Conservation (phyloP, 164 flowering plant genomes). For the Malania oleifera region DNA sequence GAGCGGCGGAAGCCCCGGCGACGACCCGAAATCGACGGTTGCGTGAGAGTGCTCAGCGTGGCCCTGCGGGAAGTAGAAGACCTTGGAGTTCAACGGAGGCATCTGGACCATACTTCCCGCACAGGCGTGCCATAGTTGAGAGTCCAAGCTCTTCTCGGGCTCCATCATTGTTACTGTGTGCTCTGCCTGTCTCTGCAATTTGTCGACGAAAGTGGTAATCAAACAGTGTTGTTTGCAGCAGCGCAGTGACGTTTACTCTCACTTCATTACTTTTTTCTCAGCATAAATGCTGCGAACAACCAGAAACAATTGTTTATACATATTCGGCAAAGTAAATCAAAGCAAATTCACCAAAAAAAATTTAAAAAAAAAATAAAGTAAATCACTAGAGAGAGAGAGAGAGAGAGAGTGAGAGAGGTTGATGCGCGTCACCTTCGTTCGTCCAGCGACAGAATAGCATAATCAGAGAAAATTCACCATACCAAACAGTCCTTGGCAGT, state of each 20-base stretch:
- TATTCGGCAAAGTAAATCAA: no score
- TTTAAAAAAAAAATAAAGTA: neutral
- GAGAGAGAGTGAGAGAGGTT: neutral
- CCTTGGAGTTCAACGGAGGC: constrained; percentile 63
- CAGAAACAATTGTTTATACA: neutral
- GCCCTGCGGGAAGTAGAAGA: constrained; percentile 91
- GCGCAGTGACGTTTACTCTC: neutral
- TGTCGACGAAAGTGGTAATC: no score
- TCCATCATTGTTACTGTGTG: constrained; percentile 25
- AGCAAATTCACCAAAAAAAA: neutral
- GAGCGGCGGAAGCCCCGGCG: constrained; percentile 37
- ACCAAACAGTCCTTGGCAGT: no score
- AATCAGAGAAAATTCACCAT: neutral
- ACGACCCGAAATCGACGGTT: constrained; percentile 38
- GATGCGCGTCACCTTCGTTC: neutral
- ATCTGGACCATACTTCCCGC: constrained; percentile 95
- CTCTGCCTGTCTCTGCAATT: neutral
- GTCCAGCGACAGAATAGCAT: neutral
- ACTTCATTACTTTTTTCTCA: neutral
- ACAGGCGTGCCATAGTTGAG: constrained; percentile 96
- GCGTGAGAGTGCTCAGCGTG: constrained; percentile 75
- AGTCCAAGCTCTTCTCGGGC: constrained; percentile 66
- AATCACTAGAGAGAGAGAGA: neutral
- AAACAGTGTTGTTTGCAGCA: no score
- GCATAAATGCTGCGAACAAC: neutral